Evolutionary conservation across 129 eudicot species (phyloP), one percentile per base, ranked within the genome.

Genomic region (Smallanthus sonchifolius): DNA sequence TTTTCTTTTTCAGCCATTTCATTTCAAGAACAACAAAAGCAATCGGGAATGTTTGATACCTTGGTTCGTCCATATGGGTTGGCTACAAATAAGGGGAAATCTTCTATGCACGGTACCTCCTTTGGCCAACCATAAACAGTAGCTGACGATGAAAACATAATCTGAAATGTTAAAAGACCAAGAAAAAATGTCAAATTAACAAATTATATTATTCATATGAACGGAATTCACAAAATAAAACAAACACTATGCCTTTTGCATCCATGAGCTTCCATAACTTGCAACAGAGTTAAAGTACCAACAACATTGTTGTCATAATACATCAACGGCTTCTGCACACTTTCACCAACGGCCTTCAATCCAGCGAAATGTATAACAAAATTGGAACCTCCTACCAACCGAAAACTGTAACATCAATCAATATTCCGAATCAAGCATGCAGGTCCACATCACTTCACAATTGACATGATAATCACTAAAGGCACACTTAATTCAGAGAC

Each of bases 341-440:
- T 93, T 86, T 93, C 98, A 79, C 98, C 98, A 55, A 93, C 98
- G 34, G 98, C 98, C 75, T 93, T 93, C 47, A 93, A 45, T 70
- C 98, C 98, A 80, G 98, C 98, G 77, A 90, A 93, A 77, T 93
- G 98, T 35, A 93, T 93, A 66, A 93, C 34, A 70, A 47, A 38
- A 38, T 78, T 71, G 45, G 47, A 60, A 69, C 37, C 37, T 70
- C 82, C 77, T 72, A 71, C 82, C 82, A 63, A 79, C 78, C 66
- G 45, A 72, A 59, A 64, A 51, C 51, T 16, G 74, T 64, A 38
- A 40, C 78, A 79, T 72, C 83, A 79, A 72, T 55, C 68, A 34
- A 32, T 64, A 64, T 55, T 57, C 59, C 49, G 32, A 19, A 40
- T 56, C 7, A 71, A 79, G 5, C 20, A 78, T 42, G 36, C 43